Percentiles rank a stretch among this genome's conserved stretches.
Evolutionary conservation across 768 basidiomycete species (phyloP).

Genomic region (Amanita pseudoporphyria): DNA sequence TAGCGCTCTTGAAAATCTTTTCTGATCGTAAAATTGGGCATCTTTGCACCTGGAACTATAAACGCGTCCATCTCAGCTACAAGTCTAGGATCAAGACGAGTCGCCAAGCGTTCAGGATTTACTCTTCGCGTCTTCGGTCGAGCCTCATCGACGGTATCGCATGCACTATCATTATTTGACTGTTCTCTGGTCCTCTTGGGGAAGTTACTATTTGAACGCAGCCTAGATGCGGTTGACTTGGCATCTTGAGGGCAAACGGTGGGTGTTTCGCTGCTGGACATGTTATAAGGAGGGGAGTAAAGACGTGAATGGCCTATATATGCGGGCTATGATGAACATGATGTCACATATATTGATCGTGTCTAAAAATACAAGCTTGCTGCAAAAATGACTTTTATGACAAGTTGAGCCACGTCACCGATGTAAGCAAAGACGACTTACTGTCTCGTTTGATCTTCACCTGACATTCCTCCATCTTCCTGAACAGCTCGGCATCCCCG

Average conservation of each 20-base stretch:
- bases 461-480: conserved; percentile 97
- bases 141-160: conserved; percentile 24
- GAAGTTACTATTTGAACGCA: conserved; percentile 1
- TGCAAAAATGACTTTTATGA: conserved; percentile 64
- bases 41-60: conserved; percentile 62
- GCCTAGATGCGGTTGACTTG: background rate
- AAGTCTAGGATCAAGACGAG: conserved; percentile 54
- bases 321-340: conserved; percentile 5
- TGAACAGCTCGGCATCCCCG: conserved; percentile 91
- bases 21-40: conserved; percentile 65
- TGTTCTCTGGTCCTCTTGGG: conserved; percentile 3
- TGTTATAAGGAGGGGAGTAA: background rate
- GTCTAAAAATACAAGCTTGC: conserved; percentile 77
- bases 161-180: conserved; percentile 14
- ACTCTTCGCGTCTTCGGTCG: conserved; percentile 42
- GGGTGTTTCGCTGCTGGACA: conserved; percentile 8
- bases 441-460: conserved; percentile 93
- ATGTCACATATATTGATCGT: conserved; percentile 6
- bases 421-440: conserved; percentile 33
- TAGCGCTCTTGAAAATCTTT: conserved; percentile 66
- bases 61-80: conserved; percentile 66
- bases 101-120: conserved; percentile 62
- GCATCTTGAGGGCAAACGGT: background rate
- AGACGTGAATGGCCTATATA: conserved; percentile 2
- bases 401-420: conserved; percentile 5